Conservation (phyloP, 257 asterid genomes). For the Fraxinus pennsylvanica region DNA sequence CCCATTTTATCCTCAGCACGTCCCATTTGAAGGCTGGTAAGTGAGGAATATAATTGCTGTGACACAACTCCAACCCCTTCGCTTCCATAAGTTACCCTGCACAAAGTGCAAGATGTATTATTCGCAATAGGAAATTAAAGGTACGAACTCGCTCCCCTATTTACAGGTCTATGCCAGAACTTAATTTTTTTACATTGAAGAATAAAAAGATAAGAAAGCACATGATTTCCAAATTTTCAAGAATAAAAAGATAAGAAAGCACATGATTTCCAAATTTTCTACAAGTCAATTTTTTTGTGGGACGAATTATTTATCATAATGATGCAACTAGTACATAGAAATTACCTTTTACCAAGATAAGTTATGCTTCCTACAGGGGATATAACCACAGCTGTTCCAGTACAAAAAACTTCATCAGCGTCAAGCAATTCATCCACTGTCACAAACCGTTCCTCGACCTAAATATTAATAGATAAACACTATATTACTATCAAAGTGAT, state of each 20-base stretch:
- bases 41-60: constrained; percentile 73
- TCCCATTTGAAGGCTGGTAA: constrained; percentile 91
- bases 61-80: constrained; percentile 81
- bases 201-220: no score
- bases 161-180: background rate
- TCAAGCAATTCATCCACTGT: constrained; percentile 91
- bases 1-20: constrained; percentile 71
- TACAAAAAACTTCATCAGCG: constrained; percentile 97
- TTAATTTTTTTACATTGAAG: no score
- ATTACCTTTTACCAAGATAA: constrained; percentile 65
- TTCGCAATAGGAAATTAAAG: no score
- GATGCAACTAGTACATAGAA: background rate
- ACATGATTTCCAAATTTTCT: background rate
- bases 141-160: background rate
- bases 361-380: constrained; percentile 98
- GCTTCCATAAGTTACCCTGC: constrained; percentile 70
- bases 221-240: background rate
- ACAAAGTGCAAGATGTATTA: background rate
- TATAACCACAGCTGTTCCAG: constrained; percentile 93
- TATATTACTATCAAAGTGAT: background rate
- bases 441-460: constrained; percentile 86
- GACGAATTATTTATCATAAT: background rate
- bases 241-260: no score
- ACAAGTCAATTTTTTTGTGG: background rate
- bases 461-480: constrained; percentile 21